Evolutionary conservation across 306 rosid species (phyloP).

Genomic region (Vigna radiata): DNA sequence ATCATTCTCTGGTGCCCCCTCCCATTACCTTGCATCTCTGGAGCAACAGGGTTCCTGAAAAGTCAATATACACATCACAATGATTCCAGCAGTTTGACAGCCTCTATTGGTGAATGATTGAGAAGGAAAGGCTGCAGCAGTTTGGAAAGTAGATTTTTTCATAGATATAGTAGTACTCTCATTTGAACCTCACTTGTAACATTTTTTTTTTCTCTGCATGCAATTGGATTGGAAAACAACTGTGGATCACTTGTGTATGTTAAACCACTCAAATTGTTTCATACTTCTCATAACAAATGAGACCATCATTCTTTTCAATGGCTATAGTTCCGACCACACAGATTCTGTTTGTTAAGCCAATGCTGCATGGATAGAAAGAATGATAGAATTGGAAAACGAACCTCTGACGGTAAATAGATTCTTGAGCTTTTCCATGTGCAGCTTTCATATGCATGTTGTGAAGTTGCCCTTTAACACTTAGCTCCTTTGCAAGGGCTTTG

Average conservation of each 20-base stretch:
- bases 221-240: constrained; percentile 19
- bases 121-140: constrained; percentile 6
- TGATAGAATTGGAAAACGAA: constrained; percentile 54
- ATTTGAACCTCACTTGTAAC: constrained; percentile 10
- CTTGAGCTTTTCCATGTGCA: constrained; percentile 97
- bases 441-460: constrained; percentile 95
- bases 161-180: background rate
- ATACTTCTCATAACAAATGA: constrained; percentile 10
- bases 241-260: background rate
- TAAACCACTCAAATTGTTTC: background rate
- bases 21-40: constrained; percentile 81
- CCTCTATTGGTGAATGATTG: background rate
- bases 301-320: background rate
- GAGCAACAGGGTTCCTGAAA: constrained; percentile 75
- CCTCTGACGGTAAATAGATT: constrained; percentile 95
- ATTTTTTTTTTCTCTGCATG: background rate
- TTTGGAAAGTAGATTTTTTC: constrained; percentile 5
- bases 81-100: constrained; percentile 3
- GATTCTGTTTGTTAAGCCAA: background rate
- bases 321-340: constrained; percentile 1
- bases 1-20: constrained; percentile 90
- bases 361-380: constrained; percentile 7
- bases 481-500: constrained; percentile 92
- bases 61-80: constrained; percentile 30
- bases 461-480: constrained; percentile 87